These are phyloP conservation scores for Boechera retrofracta DNA, from an alignment of 345 rosid genomes.

Conservation along the genomic window DNA sequence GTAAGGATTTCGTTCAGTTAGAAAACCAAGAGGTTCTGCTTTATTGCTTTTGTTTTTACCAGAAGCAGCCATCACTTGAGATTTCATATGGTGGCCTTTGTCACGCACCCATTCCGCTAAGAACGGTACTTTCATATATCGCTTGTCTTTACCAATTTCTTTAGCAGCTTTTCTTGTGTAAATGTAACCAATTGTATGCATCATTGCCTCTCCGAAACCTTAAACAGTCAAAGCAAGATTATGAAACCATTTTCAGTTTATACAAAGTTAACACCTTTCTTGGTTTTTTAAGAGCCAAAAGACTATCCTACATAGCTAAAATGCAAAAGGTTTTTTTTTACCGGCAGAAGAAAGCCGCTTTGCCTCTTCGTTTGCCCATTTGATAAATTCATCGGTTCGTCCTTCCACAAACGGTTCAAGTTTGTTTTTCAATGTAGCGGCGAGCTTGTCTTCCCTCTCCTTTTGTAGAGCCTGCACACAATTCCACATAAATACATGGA, in stretches of 20 bases:
- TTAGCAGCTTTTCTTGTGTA: conserved; percentile 89
- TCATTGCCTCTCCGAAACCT: conserved; percentile 99
- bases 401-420: conserved; percentile 81
- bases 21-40: background rate
- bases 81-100: conserved; percentile 88
- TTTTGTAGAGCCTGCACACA: conserved; percentile 64
- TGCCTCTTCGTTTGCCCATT: conserved; percentile 83
- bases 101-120: conserved; percentile 97
- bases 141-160: conserved; percentile 90
- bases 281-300: background rate
- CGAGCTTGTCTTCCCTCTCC: conserved; percentile 79
- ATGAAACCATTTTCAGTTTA: conserved; percentile 36
- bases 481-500: conserved; percentile 6
- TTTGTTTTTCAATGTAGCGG: conserved; percentile 59
- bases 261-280: background rate
- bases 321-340: conserved; percentile 31
- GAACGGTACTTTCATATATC: conserved; percentile 90
- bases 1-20: background rate
- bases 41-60: conserved; percentile 49
- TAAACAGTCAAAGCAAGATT: conserved; percentile 17
- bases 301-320: background rate
- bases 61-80: conserved; percentile 98
- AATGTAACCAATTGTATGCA: conserved; percentile 90
- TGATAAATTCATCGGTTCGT: conserved; percentile 57
- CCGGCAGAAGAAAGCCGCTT: conserved; percentile 74